A percentile compares a stretch with the other conserved stretches of the same genome.
These are phyloP conservation scores for Mortierella antarctica DNA, from an alignment of 192 early-diverging fungal genomes.

Conservation along the genomic window DNA sequence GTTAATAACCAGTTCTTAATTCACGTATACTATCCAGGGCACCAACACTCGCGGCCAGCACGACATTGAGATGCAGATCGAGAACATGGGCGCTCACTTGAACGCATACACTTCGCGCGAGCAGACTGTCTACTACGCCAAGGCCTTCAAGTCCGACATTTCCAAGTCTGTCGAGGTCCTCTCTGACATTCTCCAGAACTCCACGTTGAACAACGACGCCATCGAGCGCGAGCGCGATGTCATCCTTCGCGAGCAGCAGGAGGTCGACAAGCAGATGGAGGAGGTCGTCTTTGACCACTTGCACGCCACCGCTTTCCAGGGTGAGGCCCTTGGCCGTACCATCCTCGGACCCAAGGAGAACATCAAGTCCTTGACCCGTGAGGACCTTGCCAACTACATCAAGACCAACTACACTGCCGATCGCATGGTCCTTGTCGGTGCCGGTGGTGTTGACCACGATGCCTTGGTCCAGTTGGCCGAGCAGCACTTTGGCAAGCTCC, in stretches of 20 bases:
- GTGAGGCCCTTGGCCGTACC: slow-evolving; percentile 85
- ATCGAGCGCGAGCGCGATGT: slow-evolving; percentile 96
- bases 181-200: slow-evolving; percentile 95
- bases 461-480: slow-evolving; percentile 91
- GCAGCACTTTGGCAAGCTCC: slow-evolving; percentile 89
- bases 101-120: slow-evolving; percentile 99
- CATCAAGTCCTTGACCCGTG: slow-evolving; percentile 88
- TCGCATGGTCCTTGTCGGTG: slow-evolving; percentile 95
- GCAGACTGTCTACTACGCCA: slow-evolving; percentile 99
- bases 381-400: slow-evolving; percentile 91
- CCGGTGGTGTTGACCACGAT: slow-evolving; percentile 95
- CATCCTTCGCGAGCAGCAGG: slow-evolving; percentile 92
- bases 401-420: slow-evolving; percentile 95
- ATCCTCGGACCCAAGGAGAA: slow-evolving; percentile 96
- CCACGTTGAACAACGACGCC: slow-evolving; percentile 80
- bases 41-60: slow-evolving; percentile 88
- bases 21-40: slow-evolving; percentile 61
- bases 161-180: slow-evolving; percentile 92
- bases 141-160: slow-evolving; percentile 90
- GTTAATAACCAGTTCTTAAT: no score
- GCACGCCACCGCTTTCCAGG: slow-evolving; percentile 96
- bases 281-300: slow-evolving; percentile 99
- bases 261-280: slow-evolving; percentile 89
- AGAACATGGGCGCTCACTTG: slow-evolving; percentile 98
- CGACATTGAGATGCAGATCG: slow-evolving; percentile 94